Evolutionary conservation across 2,329 filamentous ascomycete species (phyloP), one percentile per base, ranked within the genome.

Genomic region (Metarhizium anisopliae): DNA sequence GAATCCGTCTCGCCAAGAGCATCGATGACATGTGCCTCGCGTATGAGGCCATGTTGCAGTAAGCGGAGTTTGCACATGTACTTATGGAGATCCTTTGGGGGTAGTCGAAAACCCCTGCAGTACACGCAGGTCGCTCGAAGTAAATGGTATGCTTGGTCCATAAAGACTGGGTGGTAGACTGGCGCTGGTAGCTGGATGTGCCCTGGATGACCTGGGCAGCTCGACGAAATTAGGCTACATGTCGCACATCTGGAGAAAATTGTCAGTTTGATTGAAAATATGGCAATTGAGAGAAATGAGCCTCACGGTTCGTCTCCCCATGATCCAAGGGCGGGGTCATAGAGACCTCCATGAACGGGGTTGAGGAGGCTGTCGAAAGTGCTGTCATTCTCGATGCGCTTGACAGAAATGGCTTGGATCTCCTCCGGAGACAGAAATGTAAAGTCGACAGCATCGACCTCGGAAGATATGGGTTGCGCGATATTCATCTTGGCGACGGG

Each of bases 141-240:
- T 50, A 99, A 78, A 49, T 89, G 86, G 60, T 95, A 82, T 53
- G 92, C 82, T 70, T 96, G 92, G 68, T 96, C 92, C 78, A 99
- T 87, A 67, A 96, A 97, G 2, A 91, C 88, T n/a, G 93, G 90
- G 71, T 99, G 93, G 70, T 97, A 99, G 53, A 96, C 89, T 50
- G 89, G 90, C 13, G 92, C 87, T 14, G 94, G 92, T 13, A 99
- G 84, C 64, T 96, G 90, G 69, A 99, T 95, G 68, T 99, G 94
- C 54, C 94, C 95, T 58, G 88, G 83, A 75, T 99, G 95, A 56
- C 95, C 95, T 6, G 93, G 90, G 69, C 95, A 99, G 64, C 83
- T 83, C 67, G 85, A 81, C 59, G 85, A 86, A 66, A 86, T 88
- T 62, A 95, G 80, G 63, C 93, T 90, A 74, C 94, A 99, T 70